These are phyloP conservation scores for Leccinum disarticulatum DNA, from an alignment of 768 basidiomycete species.

Conservation along the genomic window DNA sequence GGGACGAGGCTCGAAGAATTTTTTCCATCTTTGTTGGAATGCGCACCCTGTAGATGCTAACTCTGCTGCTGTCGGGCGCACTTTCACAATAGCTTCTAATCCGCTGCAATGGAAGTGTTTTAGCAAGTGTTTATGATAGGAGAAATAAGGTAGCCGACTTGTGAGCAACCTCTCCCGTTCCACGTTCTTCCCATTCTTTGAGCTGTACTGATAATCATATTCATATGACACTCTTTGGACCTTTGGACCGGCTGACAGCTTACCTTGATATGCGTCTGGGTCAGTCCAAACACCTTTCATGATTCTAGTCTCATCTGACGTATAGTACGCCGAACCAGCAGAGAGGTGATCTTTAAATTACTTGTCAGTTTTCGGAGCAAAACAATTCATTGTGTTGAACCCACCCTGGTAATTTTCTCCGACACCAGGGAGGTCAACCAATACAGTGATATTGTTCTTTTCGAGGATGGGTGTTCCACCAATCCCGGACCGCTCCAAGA, in stretches of 20 bases:
- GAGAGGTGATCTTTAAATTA: background rate
- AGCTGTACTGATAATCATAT: conserved; percentile 22
- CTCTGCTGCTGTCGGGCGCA: conserved; percentile 52
- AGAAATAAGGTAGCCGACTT: conserved; percentile 40
- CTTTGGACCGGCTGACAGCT: background rate
- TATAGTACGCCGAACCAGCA: background rate
- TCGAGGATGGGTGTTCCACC: conserved; percentile 52
- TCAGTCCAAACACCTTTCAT: background rate
- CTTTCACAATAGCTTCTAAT: conserved; percentile 52
- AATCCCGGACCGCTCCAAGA: conserved; percentile 66
- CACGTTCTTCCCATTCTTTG: conserved; percentile 35
- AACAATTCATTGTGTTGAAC: background rate
- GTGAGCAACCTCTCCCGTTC: conserved; percentile 50
- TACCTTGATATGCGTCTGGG: background rate
- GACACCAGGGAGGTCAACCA: background rate
- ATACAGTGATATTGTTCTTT: conserved; percentile 44
- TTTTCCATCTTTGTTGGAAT: conserved; percentile 51
- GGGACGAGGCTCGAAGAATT: conserved; percentile 46
- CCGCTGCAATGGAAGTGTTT: conserved; percentile 35
- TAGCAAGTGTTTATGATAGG: background rate
- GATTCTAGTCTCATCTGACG: background rate
- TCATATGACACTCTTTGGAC: background rate
- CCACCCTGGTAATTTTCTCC: conserved; percentile 39
- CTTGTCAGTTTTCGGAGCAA: background rate
- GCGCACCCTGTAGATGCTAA: conserved; percentile 43